Evolutionary conservation across 2,329 filamentous ascomycete species (phyloP), one percentile per base, ranked within the genome.

Genomic region (Xylariaceae sp.): DNA sequence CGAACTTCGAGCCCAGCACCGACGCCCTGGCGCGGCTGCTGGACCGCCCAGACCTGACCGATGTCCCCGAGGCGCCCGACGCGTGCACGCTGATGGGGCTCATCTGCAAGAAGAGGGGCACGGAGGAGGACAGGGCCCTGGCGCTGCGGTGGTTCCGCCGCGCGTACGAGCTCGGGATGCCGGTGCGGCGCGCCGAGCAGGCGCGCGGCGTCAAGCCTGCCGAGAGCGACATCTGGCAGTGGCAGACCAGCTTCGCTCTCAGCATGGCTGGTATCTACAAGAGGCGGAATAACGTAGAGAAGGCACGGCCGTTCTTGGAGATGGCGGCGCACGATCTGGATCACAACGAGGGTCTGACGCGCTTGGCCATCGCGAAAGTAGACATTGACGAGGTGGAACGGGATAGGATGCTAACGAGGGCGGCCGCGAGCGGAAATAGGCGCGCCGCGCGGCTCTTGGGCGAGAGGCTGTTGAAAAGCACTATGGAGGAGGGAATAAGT

Each of bases 81-180:
- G 60, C 59, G 2, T 60, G 65, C 9, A 67, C 66, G 0, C 47
- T 68, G n/a, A 51, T 60, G 7, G 67, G 62, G 13, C 34, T 63
- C 11, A 35, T 60, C 4, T 49, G 58, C 26, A 49, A 52, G 4
- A 16, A 17, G 1, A 26, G 44, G 22, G 46, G 48, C 17, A 46
- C n/a, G n/a, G 36, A 42, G 9, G 43, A 55, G 12, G 42, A 55
- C 29, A 41, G 35, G 13, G 33, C 9, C 31, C 45, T 47, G 3
- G 64, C 65, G 1, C 49, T 65, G 30, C 45, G 50, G 11, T 59
- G 50, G 50, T 61, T 64, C 38, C 44, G 51, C 16, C 42, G 43
- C n/a, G 63, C 62, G 16, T 40, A 37, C 42, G 43, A 45, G 29
- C 28, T 47, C 15, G 33, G 37, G 3, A 9, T 22, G 19, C 6